Conservation (phyloP, 2,329 filamentous ascomycete species). For the Colletotrichum eleusines region DNA sequence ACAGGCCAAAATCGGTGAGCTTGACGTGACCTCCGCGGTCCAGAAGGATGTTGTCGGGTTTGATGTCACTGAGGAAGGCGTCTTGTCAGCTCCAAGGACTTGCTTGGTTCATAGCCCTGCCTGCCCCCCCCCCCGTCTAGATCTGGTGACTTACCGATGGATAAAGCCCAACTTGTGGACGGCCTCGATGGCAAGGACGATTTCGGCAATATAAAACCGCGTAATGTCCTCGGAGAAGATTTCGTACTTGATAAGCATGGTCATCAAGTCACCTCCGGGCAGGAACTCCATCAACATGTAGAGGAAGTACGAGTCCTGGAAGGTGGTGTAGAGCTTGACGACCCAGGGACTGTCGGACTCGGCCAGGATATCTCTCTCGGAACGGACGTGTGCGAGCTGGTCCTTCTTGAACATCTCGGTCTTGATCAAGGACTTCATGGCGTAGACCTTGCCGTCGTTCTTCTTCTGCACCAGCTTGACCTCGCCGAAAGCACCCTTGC, state of each 20-base stretch:
- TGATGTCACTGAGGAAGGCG: constrained; percentile 82
- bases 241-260: constrained; percentile 99
- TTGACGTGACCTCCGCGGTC: constrained; percentile 98
- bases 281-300: constrained; percentile 99
- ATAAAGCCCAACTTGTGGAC: constrained; percentile 99
- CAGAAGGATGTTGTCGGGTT: constrained; percentile 97
- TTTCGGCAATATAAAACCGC: constrained; percentile 98
- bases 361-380: constrained; percentile 96
- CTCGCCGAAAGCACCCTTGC: constrained; percentile 98
- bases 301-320: constrained; percentile 95
- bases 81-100: constrained; percentile 3
- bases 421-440: constrained; percentile 98
- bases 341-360: constrained; percentile 99
- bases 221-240: constrained; percentile 99
- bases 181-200: constrained; percentile 97
- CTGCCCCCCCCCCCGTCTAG: too few relatives aligned
- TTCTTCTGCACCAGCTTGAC: constrained; percentile 98
- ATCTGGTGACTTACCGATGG: constrained; percentile 79
- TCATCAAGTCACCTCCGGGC: constrained; percentile 98
- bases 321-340: constrained; percentile 97
- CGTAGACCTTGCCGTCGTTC: constrained; percentile 96
- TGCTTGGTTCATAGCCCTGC: accelerated
- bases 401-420: constrained; percentile 99
- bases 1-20: constrained; percentile 96
- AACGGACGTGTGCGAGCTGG: constrained; percentile 95